These are phyloP conservation scores for Allantophomopsis cytisporea DNA, from an alignment of 2,329 filamentous ascomycete genomes.

Conservation along the genomic window DNA sequence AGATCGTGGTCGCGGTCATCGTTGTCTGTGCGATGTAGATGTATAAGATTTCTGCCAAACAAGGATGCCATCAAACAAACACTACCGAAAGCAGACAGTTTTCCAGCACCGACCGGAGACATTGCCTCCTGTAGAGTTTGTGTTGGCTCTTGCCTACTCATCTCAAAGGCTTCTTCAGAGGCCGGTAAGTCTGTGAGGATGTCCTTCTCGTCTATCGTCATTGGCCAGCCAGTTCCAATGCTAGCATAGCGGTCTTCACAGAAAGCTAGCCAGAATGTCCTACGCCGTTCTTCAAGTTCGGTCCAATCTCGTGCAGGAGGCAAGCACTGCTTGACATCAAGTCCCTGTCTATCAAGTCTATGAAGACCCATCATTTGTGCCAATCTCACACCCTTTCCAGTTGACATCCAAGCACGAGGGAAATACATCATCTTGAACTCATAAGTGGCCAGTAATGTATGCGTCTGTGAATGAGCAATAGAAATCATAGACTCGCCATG, in stretches of 20 bases:
- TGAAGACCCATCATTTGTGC: slow-evolving; percentile 89
- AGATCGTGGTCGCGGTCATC: slow-evolving; percentile 78
- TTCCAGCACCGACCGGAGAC: slow-evolving; percentile 55
- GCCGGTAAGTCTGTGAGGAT: slow-evolving; percentile 76
- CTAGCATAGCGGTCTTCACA: slow-evolving; percentile 85
- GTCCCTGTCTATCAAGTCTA: slow-evolving; percentile 64
- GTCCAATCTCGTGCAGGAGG: slow-evolving; percentile 85
- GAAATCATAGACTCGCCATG: slow-evolving; percentile 84
- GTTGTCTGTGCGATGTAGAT: slow-evolving; percentile 74
- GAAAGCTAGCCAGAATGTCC: slow-evolving; percentile 94
- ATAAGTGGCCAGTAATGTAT: slow-evolving; percentile 66
- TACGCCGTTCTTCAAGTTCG: slow-evolving; percentile 76
- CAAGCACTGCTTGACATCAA: slow-evolving; percentile 89
- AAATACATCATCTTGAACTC: slow-evolving; percentile 99
- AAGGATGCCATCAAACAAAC: slow-evolving; percentile 78
- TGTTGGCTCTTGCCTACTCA: slow-evolving; percentile 62
- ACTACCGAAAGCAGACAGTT: slow-evolving; percentile 65
- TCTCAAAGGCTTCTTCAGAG: slow-evolving; percentile 73
- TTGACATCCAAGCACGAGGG: slow-evolving; percentile 87
- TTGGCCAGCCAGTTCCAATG: slow-evolving; percentile 94
- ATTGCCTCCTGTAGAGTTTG: slow-evolving; percentile 58
- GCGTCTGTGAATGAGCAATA: slow-evolving; percentile 74
- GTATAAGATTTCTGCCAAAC: slow-evolving; percentile 81
- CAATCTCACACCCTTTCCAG: slow-evolving; percentile 67
- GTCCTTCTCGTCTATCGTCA: slow-evolving; percentile 85